Percentiles rank a stretch among this genome's conserved stretches.
These are phyloP conservation scores for Groenewaldozyma auringiensis DNA, from an alignment of 1,139 yeast genomes.

Conservation along the genomic window DNA sequence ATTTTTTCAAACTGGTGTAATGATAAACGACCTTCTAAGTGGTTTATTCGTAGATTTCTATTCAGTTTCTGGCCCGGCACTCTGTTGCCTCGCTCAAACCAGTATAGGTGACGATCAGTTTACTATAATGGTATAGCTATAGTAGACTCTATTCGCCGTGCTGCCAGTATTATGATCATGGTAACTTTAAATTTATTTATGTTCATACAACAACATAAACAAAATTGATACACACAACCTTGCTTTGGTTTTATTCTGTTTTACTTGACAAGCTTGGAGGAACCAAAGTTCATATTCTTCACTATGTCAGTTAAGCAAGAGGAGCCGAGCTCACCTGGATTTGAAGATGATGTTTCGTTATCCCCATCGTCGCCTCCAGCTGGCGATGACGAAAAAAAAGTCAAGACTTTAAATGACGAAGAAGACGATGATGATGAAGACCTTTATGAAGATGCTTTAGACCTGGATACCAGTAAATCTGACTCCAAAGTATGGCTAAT, in stretches of 20 bases:
- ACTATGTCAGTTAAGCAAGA: background rate
- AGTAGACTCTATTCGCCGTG: too few species aligned
- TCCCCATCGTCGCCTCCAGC: constrained; percentile 27
- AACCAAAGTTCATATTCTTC: too few species aligned
- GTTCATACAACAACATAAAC: too few species aligned
- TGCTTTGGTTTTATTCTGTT: too few species aligned
- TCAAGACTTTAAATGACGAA: constrained; percentile 10
- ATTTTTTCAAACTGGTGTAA: background rate
- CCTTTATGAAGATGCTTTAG: constrained; percentile 35
- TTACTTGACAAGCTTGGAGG: too few species aligned
- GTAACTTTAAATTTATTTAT: too few species aligned
- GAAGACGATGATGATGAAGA: constrained; percentile 29
- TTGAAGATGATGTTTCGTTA: constrained; percentile 33
- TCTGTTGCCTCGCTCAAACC: too few species aligned
- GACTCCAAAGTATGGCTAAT: constrained; percentile 77
- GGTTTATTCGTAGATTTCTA: background rate
- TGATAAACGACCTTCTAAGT: background rate
- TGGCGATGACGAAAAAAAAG: constrained; percentile 7
- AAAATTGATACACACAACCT: too few species aligned
- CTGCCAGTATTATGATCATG: too few species aligned
- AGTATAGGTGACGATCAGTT: too few species aligned
- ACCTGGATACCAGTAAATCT: constrained; percentile 32
- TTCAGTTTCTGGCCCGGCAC: too few species aligned
- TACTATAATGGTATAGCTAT: too few species aligned
- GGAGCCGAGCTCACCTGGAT: constrained; percentile 11